Evolutionary conservation across 176 grass and related monocot genomes (phyloP).

Genomic region (Oryza glaberrima): DNA sequence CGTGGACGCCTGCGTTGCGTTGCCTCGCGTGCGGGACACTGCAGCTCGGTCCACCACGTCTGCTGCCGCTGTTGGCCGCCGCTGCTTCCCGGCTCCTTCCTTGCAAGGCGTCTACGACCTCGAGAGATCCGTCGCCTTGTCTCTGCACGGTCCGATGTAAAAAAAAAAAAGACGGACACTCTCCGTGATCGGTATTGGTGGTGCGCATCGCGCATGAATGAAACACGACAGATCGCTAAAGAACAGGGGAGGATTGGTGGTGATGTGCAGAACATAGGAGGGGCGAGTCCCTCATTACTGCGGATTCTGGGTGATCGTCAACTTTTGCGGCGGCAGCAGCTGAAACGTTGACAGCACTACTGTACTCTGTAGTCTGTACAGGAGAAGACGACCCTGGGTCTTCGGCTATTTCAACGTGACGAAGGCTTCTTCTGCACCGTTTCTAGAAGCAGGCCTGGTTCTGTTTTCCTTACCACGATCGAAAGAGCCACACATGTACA

Average conservation of each 20-base stretch:
- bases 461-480: neutral
- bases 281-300: neutral
- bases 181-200: too few species aligned
- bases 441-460: neutral
- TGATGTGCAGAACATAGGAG: neutral
- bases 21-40: constrained; percentile 39
- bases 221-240: neutral
- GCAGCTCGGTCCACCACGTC: neutral
- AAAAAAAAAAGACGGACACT: too few species aligned
- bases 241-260: neutral
- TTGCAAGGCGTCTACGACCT: too few species aligned
- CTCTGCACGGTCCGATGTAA: too few species aligned
- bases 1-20: neutral
- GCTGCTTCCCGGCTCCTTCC: neutral
- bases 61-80: too few species aligned
- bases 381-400: neutral
- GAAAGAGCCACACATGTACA: neutral
- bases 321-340: neutral
- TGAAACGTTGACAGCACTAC: neutral
- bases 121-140: too few species aligned
- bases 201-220: too few species aligned
- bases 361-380: neutral
- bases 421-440: neutral
- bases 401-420: neutral
- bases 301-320: neutral